Evolutionary conservation across 306 rosid species (phyloP).

Genomic region (Senna siamea): DNA sequence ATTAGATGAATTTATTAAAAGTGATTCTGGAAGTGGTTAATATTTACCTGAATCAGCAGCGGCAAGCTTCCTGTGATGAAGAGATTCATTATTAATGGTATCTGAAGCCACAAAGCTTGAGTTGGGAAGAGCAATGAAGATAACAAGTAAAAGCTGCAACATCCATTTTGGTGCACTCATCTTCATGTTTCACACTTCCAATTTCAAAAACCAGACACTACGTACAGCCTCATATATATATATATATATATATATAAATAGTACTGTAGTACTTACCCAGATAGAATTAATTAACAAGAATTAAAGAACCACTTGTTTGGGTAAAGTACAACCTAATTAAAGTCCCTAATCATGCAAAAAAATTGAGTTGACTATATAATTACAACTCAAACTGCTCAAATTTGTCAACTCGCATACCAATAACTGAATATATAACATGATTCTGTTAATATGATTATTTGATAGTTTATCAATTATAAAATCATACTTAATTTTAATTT

Average conservation of each 20-base stretch:
- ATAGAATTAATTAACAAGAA: neutral
- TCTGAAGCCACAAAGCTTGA: neutral
- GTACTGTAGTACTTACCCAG: neutral
- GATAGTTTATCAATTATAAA: too few relatives aligned
- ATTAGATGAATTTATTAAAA: too few relatives aligned
- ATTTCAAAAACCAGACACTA: neutral
- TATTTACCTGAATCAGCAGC: neutral
- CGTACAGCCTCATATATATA: too few relatives aligned
- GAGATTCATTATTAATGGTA: neutral
- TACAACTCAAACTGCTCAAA: too few relatives aligned
- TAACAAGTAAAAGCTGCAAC: neutral
- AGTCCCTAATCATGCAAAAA: neutral
- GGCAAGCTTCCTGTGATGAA: neutral
- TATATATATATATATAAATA: neutral
- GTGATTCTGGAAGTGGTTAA: too few relatives aligned
- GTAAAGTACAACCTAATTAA: neutral
- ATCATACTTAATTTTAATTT: too few relatives aligned
- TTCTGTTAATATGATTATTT: too few relatives aligned
- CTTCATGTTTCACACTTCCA: too few relatives aligned
- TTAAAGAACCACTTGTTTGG: neutral
- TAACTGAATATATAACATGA: too few relatives aligned
- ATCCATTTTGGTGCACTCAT: neutral
- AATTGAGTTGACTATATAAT: neutral
- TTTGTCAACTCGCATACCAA: too few relatives aligned
- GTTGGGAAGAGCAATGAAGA: neutral